A percentile compares a stretch with the other conserved stretches of the same genome.
Conservation (phyloP, 257 asterid species). For the Oldenlandia corymbosa region DNA sequence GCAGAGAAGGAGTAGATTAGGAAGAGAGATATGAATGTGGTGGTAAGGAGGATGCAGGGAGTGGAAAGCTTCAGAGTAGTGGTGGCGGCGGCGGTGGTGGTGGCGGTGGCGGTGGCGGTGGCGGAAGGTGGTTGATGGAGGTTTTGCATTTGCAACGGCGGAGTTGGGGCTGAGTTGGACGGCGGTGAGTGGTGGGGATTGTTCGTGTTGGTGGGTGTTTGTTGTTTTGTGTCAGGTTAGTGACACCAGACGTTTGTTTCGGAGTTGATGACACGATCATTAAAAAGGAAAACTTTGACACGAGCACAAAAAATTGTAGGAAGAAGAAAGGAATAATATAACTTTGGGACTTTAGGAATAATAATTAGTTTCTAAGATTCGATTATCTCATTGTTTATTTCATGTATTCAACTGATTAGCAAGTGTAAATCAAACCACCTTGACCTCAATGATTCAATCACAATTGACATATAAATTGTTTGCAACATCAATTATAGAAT, state of each 20-base stretch:
- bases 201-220: not conserved
- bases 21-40: conserved; percentile 53
- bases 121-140: conserved; percentile 14
- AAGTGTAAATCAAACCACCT: too few relatives aligned
- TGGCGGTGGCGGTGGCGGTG: conserved; percentile 23
- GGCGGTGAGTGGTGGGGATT: not conserved
- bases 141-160: too few relatives aligned
- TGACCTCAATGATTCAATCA: too few relatives aligned
- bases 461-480: too few relatives aligned
- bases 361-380: too few relatives aligned
- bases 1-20: conserved; percentile 45
- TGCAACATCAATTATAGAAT: too few relatives aligned
- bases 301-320: too few relatives aligned
- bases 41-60: conserved; percentile 41
- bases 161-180: conserved; percentile 22
- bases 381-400: too few relatives aligned
- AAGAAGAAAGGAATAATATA: not conserved
- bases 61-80: conserved; percentile 17
- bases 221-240: conserved; percentile 3
- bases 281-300: not conserved
- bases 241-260: not conserved
- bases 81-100: conserved; percentile 20
- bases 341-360: too few relatives aligned
- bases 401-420: too few relatives aligned
- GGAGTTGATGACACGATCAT: not conserved